Evolutionary conservation across 2,329 filamentous ascomycete genomes (phyloP).

Genomic region (Neofusicoccum parvum): DNA sequence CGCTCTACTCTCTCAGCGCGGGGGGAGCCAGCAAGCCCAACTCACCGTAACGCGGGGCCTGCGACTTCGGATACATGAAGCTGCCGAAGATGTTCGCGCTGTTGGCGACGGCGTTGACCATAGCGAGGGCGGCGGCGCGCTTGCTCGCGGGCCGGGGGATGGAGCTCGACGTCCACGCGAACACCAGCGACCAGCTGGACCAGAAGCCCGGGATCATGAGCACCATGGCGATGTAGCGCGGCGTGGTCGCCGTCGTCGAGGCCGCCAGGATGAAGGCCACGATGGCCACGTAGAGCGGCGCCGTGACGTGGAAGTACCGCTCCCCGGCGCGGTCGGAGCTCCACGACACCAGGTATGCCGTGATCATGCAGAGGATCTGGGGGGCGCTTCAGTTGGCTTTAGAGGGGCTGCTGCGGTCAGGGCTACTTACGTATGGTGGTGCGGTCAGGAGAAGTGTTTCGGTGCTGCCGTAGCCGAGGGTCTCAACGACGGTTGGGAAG

Average conservation of each 20-base stretch:
- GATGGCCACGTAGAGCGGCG: conserved; percentile 11
- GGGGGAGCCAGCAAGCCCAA: background rate
- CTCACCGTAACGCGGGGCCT: conserved; percentile 4
- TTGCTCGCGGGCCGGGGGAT: conserved; percentile 19
- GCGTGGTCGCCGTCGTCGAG: conserved; percentile 23
- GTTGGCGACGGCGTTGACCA: conserved; percentile 21
- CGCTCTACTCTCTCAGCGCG: background rate
- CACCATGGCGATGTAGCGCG: conserved; percentile 36
- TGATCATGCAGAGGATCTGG: conserved; percentile 10
- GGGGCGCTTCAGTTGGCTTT: too few species aligned
- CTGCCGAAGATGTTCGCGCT: conserved; percentile 4
- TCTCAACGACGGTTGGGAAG: conserved; percentile 40
- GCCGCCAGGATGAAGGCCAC: conserved; percentile 19
- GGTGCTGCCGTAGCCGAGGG: conserved; percentile 40
- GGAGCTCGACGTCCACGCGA: conserved; percentile 5
- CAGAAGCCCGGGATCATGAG: conserved; percentile 27
- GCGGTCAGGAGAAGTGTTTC: conserved; percentile 36
- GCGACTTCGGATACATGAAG: conserved; percentile 3
- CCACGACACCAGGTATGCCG: conserved; percentile 10
- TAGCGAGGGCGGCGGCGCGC: conserved; percentile 20
- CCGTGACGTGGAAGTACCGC: conserved; percentile 13
- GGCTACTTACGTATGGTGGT: conserved; percentile 23
- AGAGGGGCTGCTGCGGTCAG: background rate
- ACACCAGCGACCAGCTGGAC: conserved; percentile 6
- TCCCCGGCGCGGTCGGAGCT: conserved; percentile 15